These are phyloP conservation scores for Diphasiastrum complanatum DNA, from an alignment of 83 land plant species.

Conservation along the genomic window DNA sequence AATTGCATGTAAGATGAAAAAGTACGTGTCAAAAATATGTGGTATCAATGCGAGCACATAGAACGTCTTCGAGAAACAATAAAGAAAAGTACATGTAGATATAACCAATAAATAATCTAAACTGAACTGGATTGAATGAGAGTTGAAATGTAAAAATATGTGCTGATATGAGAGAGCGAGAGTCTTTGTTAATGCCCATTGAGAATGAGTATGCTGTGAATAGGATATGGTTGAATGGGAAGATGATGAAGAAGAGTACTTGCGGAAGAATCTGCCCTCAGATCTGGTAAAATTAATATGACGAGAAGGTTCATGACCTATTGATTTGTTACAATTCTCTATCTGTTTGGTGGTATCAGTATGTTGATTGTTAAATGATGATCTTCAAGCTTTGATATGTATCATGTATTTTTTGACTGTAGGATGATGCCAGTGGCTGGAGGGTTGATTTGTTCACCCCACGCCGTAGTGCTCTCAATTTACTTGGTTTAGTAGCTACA, in stretches of 20 bases:
- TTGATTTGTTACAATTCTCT: background rate
- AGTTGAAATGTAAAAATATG: too few species aligned
- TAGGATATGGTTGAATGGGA: conserved; percentile 80
- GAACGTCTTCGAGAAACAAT: too few species aligned
- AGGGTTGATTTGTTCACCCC: conserved; percentile 71
- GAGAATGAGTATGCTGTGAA: too few species aligned
- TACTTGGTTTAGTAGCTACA: conserved; percentile 69
- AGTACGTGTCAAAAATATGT: too few species aligned
- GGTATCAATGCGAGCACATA: too few species aligned
- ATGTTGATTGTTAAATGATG: background rate
- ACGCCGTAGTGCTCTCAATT: conserved; percentile 73
- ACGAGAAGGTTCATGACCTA: background rate
- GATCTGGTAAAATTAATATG: conserved; percentile 49
- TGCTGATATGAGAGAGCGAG: too few species aligned
- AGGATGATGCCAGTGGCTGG: conserved; percentile 82
- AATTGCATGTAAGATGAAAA: too few species aligned
- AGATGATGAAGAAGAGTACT: conserved; percentile 75
- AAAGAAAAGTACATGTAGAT: too few species aligned
- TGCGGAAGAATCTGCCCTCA: conserved; percentile 80
- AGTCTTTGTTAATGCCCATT: too few species aligned
- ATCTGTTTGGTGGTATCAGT: background rate
- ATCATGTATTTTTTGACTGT: conserved; percentile 5
- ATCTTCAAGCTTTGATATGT: background rate
- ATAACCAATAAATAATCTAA: too few species aligned
- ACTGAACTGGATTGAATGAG: too few species aligned